phyloP scores from a whole-genome alignment of 2,329 filamentous ascomycete species.

The Aspergillus chevalieri region DNA sequence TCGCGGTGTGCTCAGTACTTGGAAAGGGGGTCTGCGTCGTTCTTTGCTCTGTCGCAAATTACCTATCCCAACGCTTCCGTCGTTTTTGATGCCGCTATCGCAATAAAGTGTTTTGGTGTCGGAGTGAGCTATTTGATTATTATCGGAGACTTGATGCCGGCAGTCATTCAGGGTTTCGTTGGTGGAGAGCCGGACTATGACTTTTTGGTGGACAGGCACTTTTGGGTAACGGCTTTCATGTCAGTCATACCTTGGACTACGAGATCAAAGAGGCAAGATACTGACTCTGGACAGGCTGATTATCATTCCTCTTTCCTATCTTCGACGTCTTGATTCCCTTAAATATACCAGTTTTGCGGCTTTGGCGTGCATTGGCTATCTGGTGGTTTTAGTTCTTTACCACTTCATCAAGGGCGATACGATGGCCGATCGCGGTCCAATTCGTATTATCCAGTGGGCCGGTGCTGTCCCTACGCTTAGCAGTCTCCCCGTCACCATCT shows the following conservation, averaged over 20 bases:
- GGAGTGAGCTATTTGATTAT: slow-evolving; percentile 97
- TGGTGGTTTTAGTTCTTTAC: slow-evolving; percentile 87
- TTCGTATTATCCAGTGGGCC: slow-evolving; percentile 72
- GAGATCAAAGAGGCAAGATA: not conserved
- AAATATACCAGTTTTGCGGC: slow-evolving; percentile 96
- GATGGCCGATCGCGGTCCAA: slow-evolving; percentile 63
- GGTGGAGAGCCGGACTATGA: slow-evolving; percentile 56
- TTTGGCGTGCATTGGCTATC: slow-evolving; percentile 85
- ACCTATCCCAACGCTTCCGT: slow-evolving; percentile 96
- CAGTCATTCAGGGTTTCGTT: slow-evolving; percentile 77
- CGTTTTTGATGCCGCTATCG: slow-evolving; percentile 91
- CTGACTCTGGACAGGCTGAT: slow-evolving; percentile 56
- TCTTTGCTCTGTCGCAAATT: slow-evolving; percentile 93
- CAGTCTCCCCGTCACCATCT: slow-evolving; percentile 89
- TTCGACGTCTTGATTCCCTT: slow-evolving; percentile 84
- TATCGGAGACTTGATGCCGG: slow-evolving; percentile 96
- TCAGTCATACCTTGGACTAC: slow-evolving; percentile 25
- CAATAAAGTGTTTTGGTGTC: slow-evolving; percentile 96
- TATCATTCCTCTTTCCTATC: slow-evolving; percentile 88
- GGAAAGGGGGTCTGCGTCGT: slow-evolving; percentile 80
- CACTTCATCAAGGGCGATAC: slow-evolving; percentile 79
- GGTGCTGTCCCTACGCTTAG: slow-evolving; percentile 73
- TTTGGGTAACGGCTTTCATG: slow-evolving; percentile 99
- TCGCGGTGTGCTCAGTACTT: slow-evolving; percentile 88
- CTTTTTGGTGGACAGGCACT: slow-evolving; percentile 82